These are phyloP conservation scores for Phytophthora rubi DNA, from an alignment of 352 stramenopile species.

Conservation along the genomic window DNA sequence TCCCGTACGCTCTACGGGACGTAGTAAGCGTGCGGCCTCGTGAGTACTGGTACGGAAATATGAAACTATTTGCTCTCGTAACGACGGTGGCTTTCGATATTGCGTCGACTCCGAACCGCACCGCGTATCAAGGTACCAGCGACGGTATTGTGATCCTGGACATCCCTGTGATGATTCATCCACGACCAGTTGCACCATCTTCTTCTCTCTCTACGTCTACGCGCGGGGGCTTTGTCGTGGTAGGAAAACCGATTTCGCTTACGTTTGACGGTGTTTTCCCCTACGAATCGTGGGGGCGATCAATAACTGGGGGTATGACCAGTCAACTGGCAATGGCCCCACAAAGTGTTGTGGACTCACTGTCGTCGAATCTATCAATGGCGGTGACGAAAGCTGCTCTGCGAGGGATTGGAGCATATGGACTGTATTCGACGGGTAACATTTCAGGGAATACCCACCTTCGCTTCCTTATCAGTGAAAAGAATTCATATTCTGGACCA, in stretches of 20 bases:
- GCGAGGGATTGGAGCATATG: constrained; percentile 23
- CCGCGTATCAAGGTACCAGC: constrained; percentile 33
- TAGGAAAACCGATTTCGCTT: constrained; percentile 32
- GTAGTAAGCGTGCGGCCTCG: constrained; percentile 36
- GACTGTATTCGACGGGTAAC: constrained; percentile 18
- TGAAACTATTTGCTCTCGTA: constrained; percentile 49
- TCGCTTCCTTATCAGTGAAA: constrained; percentile 9
- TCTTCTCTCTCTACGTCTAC: constrained; percentile 18
- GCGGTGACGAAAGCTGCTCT: not conserved
- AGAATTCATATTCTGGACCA: constrained; percentile 21
- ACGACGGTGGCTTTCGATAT: constrained; percentile 56
- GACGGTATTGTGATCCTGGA: constrained; percentile 52
- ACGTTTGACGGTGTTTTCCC: constrained; percentile 17
- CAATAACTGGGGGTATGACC: constrained; percentile 20
- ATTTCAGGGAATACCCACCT: constrained; percentile 22
- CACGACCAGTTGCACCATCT: constrained; percentile 19
- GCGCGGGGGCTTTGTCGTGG: constrained; percentile 17
- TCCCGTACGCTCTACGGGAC: constrained; percentile 43
- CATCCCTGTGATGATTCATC: constrained; percentile 44
- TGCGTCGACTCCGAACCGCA: constrained; percentile 25
- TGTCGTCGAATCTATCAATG: constrained; percentile 13
- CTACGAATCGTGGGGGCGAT: constrained; percentile 18
- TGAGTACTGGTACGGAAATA: constrained; percentile 39
- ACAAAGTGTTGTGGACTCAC: constrained; percentile 6
- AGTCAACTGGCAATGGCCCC: constrained; percentile 28